Percentiles rank a stretch among this genome's conserved stretches.
These are phyloP conservation scores for Irineochytrium annulatum DNA, from an alignment of 192 early-diverging fungal genomes.

Conservation along the genomic window DNA sequence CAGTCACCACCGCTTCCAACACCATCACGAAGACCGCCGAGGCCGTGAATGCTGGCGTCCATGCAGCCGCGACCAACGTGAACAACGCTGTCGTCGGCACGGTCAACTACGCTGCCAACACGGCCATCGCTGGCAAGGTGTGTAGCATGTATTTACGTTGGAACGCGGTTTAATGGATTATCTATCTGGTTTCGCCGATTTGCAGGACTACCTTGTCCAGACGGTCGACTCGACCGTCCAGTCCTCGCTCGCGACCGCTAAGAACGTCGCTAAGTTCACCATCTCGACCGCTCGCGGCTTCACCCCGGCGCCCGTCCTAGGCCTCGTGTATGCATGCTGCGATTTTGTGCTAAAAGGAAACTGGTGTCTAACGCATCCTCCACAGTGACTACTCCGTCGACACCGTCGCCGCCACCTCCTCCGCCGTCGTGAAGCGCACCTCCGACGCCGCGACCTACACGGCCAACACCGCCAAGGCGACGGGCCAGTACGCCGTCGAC, in stretches of 20 bases:
- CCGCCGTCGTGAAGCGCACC: slow-evolving; percentile 1
- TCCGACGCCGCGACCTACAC: neutral
- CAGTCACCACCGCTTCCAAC: neutral
- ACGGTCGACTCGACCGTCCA: neutral
- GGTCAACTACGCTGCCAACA: neutral
- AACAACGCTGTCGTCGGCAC: neutral
- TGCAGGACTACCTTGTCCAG: neutral
- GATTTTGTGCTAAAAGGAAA: no score
- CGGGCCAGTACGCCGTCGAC: slow-evolving; percentile 5
- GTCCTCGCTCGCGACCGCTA: neutral
- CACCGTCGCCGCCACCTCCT: neutral
- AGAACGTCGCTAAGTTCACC: neutral
- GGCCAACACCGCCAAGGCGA: neutral
- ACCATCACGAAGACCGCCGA: neutral
- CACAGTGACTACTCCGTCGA: neutral
- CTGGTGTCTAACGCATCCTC: neutral
- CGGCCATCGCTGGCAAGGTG: neutral
- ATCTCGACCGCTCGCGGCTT: neutral
- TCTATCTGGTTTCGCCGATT: neutral
- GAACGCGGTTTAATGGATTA: neutral
- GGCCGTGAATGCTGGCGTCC: neutral
- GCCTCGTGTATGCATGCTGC: neutral
- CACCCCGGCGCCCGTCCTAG: neutral
- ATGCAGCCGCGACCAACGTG: neutral
- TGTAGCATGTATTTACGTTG: no score